phyloP scores from a whole-genome alignment of 2,329 filamentous ascomycete genomes.

The Aspergillus sp. region DNA sequence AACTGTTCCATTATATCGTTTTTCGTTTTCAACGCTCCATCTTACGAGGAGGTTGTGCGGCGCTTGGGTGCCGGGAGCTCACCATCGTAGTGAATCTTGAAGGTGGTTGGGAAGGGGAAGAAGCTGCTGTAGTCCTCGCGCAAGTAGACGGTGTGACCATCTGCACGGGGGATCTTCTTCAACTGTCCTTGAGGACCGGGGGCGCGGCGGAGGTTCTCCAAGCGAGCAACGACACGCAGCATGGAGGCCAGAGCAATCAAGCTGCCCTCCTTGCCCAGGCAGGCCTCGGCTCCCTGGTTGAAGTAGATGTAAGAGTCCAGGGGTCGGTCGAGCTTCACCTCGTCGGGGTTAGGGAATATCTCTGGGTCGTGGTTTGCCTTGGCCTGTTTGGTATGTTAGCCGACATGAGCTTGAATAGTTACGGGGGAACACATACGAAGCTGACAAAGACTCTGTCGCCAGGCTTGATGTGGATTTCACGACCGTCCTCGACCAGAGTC shows the following conservation, averaged over 20 bases:
- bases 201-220: slow-evolving; percentile 57
- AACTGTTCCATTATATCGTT: not conserved
- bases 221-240: slow-evolving; percentile 60
- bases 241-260: slow-evolving; percentile 62
- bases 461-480: slow-evolving; percentile 47
- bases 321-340: slow-evolving; percentile 60
- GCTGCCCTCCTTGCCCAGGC: slow-evolving; percentile 57
- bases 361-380: slow-evolving; percentile 52
- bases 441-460: slow-evolving; percentile 61
- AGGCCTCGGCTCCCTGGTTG: slow-evolving; percentile 58
- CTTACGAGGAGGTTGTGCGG: not conserved
- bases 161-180: slow-evolving; percentile 58
- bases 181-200: slow-evolving; percentile 62
- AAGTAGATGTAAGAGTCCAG: slow-evolving; percentile 62
- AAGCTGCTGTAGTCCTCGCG: slow-evolving; percentile 60
- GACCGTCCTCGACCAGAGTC: slow-evolving; percentile 49
- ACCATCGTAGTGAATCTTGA: slow-evolving; percentile 43
- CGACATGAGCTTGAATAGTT: not conserved
- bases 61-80: slow-evolving; percentile 21
- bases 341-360: slow-evolving; percentile 58
- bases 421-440: slow-evolving; percentile 43
- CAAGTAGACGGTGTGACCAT: slow-evolving; percentile 58
- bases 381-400: slow-evolving; percentile 21
- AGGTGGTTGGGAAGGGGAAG: slow-evolving; percentile 48
- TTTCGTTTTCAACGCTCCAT: not conserved